These are phyloP conservation scores for Viola odorata DNA, from an alignment of 345 rosid species.

Conservation along the genomic window DNA sequence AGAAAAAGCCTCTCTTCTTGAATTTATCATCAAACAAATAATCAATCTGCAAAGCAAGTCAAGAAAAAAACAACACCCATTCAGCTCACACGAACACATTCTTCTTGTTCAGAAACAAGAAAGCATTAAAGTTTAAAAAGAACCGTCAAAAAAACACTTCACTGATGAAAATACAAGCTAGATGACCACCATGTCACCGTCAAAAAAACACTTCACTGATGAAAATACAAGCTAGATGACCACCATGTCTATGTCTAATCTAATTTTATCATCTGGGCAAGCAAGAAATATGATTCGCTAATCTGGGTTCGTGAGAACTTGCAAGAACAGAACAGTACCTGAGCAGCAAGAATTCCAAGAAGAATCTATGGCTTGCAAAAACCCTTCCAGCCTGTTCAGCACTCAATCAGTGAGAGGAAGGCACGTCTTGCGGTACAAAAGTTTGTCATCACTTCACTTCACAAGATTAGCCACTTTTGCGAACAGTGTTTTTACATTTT, in stretches of 20 bases:
- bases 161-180: not conserved
- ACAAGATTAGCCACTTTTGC: too few species aligned
- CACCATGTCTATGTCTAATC: constrained; percentile 3
- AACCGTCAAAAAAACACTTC: not conserved
- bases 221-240: not conserved
- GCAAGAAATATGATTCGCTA: constrained; percentile 5
- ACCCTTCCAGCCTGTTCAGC: constrained; percentile 13
- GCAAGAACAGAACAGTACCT: constrained; percentile 27
- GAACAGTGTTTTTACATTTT: too few species aligned
- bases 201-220: not conserved
- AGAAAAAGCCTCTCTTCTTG: constrained; percentile 4
- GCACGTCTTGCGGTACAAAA: not conserved
- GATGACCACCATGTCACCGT: constrained; percentile 5
- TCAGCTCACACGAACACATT: not conserved
- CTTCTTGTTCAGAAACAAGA: not conserved
- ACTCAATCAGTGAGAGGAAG: not conserved
- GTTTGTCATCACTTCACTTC: not conserved
- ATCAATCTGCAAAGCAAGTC: constrained; percentile 19
- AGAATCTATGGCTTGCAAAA: constrained; percentile 1
- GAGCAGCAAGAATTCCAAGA: not conserved
- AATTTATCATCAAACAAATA: not conserved
- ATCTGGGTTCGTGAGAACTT: too few species aligned
- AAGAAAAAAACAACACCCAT: constrained; percentile 4
- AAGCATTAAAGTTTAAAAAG: not conserved
- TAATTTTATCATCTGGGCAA: constrained; percentile 20